Evolutionary conservation across 164 flowering plant genomes (phyloP), one percentile per base, ranked within the genome.

Genomic region (Protea cynaroides): DNA sequence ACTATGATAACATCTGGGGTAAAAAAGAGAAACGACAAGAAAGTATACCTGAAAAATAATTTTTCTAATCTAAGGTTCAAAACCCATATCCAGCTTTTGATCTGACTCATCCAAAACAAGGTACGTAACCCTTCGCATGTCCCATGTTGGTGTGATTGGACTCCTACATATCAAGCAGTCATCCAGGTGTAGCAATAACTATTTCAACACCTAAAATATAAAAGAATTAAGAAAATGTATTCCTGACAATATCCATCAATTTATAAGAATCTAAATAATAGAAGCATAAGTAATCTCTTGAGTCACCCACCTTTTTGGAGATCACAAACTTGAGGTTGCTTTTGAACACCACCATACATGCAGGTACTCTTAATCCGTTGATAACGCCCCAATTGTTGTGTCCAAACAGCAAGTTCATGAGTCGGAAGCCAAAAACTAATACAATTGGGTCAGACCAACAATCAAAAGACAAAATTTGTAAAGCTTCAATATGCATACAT

Each of bases 301-400:
- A 71, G 65, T 71, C 64, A 73, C 58, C 67, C 75, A 92, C 98
- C 99, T 83, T 86, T 92, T 78, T 95, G 96, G 62, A 95, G 96
- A 80, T 95, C 97, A 74, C 97, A 96, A 69, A 95, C 97, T 80
- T 95, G 99, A 72, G 99, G 99, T 62, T 97, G 97, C 79, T 95
- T 95, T 54, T 97, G 97, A 71, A 95, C 99, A 65, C 99, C 97
- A 64, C 98, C 98, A 77, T 93, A 89, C 60, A 93, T 85, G 75
- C 98, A 93, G 15, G 98, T 93, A 71, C 74, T 90, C 66, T 93
- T 93, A 66, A 93, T 79, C 74, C 71, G 86, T 72, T 97, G 90
- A 15, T 97, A 90, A 60, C 94, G 76, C 71, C 98, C 99, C 81
- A 95, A 95, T 78, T 92, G 96, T 72, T 95, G 99, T 76, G 92